These are phyloP conservation scores for Fraxinus baroniana DNA, from an alignment of 305 asterid genomes.

Conservation along the genomic window DNA sequence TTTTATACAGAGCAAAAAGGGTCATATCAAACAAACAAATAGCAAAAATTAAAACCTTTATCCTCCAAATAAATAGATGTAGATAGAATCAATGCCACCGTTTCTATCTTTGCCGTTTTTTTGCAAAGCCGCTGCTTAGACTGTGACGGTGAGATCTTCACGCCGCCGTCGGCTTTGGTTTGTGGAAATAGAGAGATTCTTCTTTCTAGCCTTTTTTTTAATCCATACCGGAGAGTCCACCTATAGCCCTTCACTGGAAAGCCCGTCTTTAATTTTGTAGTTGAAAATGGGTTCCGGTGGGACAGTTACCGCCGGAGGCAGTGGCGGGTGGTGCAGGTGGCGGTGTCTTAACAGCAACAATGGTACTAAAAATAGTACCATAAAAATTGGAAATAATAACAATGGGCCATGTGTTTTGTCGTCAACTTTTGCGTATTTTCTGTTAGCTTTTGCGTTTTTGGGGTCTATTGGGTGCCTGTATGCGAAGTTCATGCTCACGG, in stretches of 20 bases:
- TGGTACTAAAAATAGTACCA: constrained; percentile 9
- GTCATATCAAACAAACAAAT: neutral
- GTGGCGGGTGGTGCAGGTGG: constrained; percentile 33
- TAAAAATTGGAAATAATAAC: neutral
- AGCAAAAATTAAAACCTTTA: neutral
- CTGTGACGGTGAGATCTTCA: neutral
- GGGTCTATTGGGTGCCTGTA: constrained; percentile 37
- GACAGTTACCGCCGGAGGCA: constrained; percentile 25
- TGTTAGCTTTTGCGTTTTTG: constrained; percentile 33
- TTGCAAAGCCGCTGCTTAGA: neutral
- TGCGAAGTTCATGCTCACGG: constrained; percentile 36
- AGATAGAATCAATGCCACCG: constrained; percentile 1
- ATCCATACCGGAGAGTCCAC: neutral
- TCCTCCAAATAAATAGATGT: neutral
- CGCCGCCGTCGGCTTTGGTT: neutral
- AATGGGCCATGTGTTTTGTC: constrained; percentile 27
- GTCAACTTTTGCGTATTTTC: constrained; percentile 37
- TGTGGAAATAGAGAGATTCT: neutral
- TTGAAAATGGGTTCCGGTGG: constrained; percentile 41
- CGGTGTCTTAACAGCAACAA: constrained; percentile 18
- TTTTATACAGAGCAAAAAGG: neutral
- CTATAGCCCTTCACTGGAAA: neutral
- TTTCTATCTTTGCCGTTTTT: neutral
- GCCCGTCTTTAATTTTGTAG: neutral
- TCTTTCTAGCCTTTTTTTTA: neutral